A percentile compares a stretch with the other conserved stretches of the same genome.
phyloP scores from a whole-genome alignment of 139 green algal species.

The Microglena sp. region DNA sequence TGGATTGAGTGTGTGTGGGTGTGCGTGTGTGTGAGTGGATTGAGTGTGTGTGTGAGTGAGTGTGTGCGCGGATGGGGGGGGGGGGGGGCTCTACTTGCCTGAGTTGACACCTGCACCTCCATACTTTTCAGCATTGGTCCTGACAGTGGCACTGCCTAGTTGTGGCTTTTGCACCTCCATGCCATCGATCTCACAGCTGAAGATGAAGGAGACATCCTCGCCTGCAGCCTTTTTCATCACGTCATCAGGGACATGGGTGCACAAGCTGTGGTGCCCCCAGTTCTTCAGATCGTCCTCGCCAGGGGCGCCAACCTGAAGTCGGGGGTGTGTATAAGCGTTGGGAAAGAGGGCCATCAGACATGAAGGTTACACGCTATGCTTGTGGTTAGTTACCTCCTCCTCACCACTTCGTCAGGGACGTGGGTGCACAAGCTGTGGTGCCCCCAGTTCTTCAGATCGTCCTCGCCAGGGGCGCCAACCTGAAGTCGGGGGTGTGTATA shows the following conservation, averaged over 20 bases:
- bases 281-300: slow-evolving; percentile 79
- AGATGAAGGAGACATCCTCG: slow-evolving; percentile 78
- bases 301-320: slow-evolving; percentile 66
- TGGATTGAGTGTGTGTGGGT: not conserved
- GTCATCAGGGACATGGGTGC: slow-evolving; percentile 64
- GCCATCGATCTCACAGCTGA: slow-evolving; percentile 64
- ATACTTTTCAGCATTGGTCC: not conserved
- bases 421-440: slow-evolving; percentile 62
- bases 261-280: slow-evolving; percentile 79
- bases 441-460: slow-evolving; percentile 84
- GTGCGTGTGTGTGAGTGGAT: not conserved
- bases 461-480: slow-evolving; percentile 73
- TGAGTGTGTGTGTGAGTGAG: not conserved
- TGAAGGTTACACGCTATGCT: too few species aligned
- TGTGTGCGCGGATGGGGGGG: not conserved
- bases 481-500: slow-evolving; percentile 27
- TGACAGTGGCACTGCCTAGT: too few species aligned
- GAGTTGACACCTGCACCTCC: not conserved
- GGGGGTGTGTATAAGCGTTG: not conserved
- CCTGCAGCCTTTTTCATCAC: slow-evolving; percentile 42
- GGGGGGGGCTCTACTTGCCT: too few species aligned
- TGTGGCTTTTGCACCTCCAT: slow-evolving; percentile 3
- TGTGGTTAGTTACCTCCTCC: too few species aligned
- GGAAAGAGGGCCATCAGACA: not conserved
- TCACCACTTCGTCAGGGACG: slow-evolving; percentile 71